Evolutionary conservation across 2,329 filamentous ascomycete species (phyloP).

Genomic region (Pestalotiopsis sp.): DNA sequence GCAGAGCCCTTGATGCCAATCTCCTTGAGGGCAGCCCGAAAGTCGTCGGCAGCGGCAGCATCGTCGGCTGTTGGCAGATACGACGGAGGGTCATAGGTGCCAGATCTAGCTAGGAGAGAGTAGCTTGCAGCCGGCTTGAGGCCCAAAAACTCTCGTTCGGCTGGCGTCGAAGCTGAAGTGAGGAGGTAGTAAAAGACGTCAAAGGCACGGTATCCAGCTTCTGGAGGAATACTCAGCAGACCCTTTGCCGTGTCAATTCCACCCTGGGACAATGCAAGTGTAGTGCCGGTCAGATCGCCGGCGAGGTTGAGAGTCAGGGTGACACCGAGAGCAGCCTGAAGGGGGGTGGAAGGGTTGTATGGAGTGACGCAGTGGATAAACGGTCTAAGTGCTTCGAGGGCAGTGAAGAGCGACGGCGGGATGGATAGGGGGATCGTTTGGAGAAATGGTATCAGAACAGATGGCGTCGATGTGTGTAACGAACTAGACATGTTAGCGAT

Average conservation of each 20-base stretch:
- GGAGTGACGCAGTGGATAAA: constrained; percentile 89
- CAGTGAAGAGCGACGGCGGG: constrained; percentile 74
- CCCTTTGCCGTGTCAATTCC: constrained; percentile 85
- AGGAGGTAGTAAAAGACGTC: constrained; percentile 98
- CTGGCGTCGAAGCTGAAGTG: constrained; percentile 84
- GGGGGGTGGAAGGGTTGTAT: constrained; percentile 81
- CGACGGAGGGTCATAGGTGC: constrained; percentile 81
- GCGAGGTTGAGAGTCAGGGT: constrained; percentile 80
- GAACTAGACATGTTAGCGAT: constrained; percentile 58
- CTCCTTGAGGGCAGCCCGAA: constrained; percentile 81
- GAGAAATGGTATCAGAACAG: constrained; percentile 80
- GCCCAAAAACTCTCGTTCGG: constrained; percentile 86
- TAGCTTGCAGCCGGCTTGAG: constrained; percentile 80
- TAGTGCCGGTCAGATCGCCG: constrained; percentile 77
- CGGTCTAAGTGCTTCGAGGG: constrained; percentile 80
- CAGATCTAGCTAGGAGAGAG: constrained; percentile 76
- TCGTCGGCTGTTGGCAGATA: constrained; percentile 95
- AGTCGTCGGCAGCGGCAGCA: constrained; percentile 89
- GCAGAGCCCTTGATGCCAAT: constrained; percentile 91
- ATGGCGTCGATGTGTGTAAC: constrained; percentile 86
- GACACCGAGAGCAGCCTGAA: constrained; percentile 80
- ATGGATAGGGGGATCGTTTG: constrained; percentile 78
- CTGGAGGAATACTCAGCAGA: constrained; percentile 76
- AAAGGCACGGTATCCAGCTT: constrained; percentile 87
- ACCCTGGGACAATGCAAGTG: constrained; percentile 79